Evolutionary conservation across 352 stramenopile species (phyloP).

Genomic region (Pythium phragmiticola): DNA sequence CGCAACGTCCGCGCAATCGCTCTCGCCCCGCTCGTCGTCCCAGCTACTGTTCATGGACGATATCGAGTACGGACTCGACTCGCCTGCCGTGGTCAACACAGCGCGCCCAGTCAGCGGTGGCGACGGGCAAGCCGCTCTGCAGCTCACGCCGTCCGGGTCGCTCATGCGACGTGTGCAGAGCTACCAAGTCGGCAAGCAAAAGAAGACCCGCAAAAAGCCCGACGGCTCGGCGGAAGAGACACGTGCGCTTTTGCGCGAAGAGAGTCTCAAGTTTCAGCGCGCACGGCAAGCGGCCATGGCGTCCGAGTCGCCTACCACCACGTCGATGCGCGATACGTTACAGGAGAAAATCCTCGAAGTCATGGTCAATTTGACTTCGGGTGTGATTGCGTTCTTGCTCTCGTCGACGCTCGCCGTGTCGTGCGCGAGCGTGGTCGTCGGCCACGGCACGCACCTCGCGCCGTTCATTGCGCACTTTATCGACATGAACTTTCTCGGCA

Average conservation of each 20-base stretch:
- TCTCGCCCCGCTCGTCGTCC: conserved; percentile 32
- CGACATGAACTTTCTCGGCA: conserved; percentile 82
- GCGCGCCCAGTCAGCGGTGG: not conserved
- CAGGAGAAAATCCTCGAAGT: conserved; percentile 30
- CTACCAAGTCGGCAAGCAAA: conserved; percentile 40
- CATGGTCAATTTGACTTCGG: conserved; percentile 70
- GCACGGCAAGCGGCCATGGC: not conserved
- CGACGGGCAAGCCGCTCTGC: conserved; percentile 9
- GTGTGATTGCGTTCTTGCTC: conserved; percentile 75
- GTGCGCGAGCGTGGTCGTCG: conserved; percentile 75
- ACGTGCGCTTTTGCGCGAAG: conserved; percentile 19
- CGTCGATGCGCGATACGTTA: conserved; percentile 6
- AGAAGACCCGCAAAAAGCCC: conserved; percentile 16
- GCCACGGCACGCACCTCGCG: conserved; percentile 56
- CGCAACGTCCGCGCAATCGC: conserved; percentile 43
- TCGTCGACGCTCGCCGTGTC: conserved; percentile 79
- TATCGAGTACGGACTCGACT: conserved; percentile 14
- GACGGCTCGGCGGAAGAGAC: conserved; percentile 6
- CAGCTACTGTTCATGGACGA: conserved; percentile 19
- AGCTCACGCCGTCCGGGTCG: conserved; percentile 16
- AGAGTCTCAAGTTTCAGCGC: conserved; percentile 15
- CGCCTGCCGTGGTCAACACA: not conserved
- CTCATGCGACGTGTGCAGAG: conserved; percentile 61
- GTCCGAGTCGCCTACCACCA: not conserved
- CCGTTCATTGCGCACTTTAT: conserved; percentile 75